Evolutionary conservation across 73 alveolate genomes (phyloP), one percentile per base, ranked within the genome.

Genomic region (Paramecium primaurelia): DNA sequence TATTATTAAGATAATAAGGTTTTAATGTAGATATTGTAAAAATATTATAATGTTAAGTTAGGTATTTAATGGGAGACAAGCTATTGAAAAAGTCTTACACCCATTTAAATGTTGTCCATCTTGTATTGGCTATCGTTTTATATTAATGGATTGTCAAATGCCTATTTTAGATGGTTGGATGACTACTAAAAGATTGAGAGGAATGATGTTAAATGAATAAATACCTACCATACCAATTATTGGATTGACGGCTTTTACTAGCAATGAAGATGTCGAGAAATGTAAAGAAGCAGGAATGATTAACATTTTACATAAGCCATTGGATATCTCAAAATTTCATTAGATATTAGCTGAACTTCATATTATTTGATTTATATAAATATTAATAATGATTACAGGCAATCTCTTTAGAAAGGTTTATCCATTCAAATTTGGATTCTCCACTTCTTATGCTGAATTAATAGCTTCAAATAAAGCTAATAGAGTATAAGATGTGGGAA

Each of bases 161-260:
- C 94, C 94, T 16, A 71, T 89, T 42, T 71, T 89, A 80, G 88
- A 89, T 89, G 94, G 94, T 20, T 89, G 94, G 94, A 54, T 71
- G 26, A 51, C 92, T 30, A 83, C 94, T 2, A 89, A 22, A 45
- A 83, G 38, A 47, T 45, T 89, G 58, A 71, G 77, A 26, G 44
- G 22, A 30, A 25, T 89, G 84, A 89, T 89, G 94, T 26, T 28
- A 38, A 30, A 89, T 22, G 77, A 71, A 16, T 16, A 71, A 47
- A 59, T 89, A 3, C 94, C 90, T 10, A 59, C 59, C n/a, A 73
- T 89, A 4, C 94, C 94, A 12, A 89, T 89, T 7, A 73, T 89
- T 25, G 94, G 92, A 42, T 71, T 89, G 75, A 89, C 94, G 28
- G 94, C 94, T 18, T 89, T 71, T 16, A 83, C 88, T 2, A 64